Conservation (phyloP, 306 rosid genomes). For the Trifolium subterraneum region DNA sequence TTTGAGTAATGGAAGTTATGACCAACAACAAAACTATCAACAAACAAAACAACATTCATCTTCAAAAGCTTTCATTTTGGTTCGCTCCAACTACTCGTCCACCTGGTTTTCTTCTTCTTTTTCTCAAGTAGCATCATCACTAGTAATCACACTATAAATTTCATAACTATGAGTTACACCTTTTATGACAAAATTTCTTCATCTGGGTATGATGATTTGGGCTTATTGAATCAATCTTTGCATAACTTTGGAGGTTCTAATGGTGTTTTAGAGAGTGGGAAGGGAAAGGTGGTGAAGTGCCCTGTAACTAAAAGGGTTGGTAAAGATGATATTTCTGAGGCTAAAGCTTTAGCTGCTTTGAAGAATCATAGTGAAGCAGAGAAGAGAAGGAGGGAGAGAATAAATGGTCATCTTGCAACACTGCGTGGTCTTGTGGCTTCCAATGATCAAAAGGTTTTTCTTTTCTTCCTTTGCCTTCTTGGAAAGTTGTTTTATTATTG, state of each 20-base stretch:
- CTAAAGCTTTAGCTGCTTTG: slow-evolving; percentile 72
- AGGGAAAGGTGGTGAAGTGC: slow-evolving; percentile 63
- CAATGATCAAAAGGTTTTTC: slow-evolving; percentile 56
- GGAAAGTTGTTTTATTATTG: slow-evolving; percentile 3
- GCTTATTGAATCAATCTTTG: slow-evolving; percentile 39
- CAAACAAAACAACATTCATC: slow-evolving; percentile 51
- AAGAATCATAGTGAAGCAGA: slow-evolving; percentile 90
- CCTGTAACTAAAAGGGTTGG: slow-evolving; percentile 49
- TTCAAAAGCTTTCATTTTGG: slow-evolving; percentile 71
- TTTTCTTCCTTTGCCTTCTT: slow-evolving; percentile 10
- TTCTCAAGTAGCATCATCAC: slow-evolving; percentile 1
- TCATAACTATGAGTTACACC: slow-evolving; percentile 47
- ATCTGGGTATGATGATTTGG: slow-evolving; percentile 43
- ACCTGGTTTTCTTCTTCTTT: slow-evolving; percentile 56
- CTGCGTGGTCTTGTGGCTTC: slow-evolving; percentile 74
- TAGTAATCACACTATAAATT: neutral
- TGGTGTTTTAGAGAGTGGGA: slow-evolving; percentile 58
- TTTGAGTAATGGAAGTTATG: slow-evolving; percentile 65
- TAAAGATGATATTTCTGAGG: slow-evolving; percentile 64
- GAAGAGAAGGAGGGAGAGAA: slow-evolving; percentile 89
- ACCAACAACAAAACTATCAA: slow-evolving; percentile 38
- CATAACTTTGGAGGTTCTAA: slow-evolving; percentile 37
- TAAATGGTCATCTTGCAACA: slow-evolving; percentile 78
- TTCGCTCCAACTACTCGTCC: slow-evolving; percentile 77
- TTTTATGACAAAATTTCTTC: slow-evolving; percentile 46